These are phyloP conservation scores for Neurospora sp. DNA, from an alignment of 495 filamentous ascomycete genomes.

Conservation along the genomic window DNA sequence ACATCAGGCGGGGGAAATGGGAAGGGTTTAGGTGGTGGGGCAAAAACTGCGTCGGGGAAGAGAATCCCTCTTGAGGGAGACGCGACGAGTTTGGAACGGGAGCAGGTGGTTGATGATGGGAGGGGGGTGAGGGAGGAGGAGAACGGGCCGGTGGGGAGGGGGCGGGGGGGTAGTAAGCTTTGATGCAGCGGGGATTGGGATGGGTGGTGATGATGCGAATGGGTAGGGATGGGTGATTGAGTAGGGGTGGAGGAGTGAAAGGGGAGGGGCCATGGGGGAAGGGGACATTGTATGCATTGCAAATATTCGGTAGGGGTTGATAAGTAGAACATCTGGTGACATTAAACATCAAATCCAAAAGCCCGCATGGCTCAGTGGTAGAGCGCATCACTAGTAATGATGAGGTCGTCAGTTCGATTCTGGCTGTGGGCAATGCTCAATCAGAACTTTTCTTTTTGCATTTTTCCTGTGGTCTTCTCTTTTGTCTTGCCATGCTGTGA, in stretches of 20 bases:
- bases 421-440: not conserved
- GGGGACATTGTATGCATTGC: no score
- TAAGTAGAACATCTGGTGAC: no score
- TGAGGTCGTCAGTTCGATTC: not conserved
- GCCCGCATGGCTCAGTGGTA: not conserved
- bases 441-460: not conserved
- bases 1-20: not conserved
- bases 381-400: not conserved
- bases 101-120: not conserved
- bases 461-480: not conserved
- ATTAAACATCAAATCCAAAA: no score
- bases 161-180: not conserved
- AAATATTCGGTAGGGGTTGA: no score
- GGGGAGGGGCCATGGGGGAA: no score
- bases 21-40: not conserved
- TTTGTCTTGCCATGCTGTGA: not conserved
- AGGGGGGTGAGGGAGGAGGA: slow-evolving; percentile 1
- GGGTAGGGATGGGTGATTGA: no score
- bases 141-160: not conserved
- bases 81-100: not conserved
- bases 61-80: not conserved
- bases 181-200: not conserved
- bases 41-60: not conserved
- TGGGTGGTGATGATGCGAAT: no score
- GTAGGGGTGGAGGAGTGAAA: no score